Conservation (phyloP, 78 protist genomes). For the Isochrysis galbana region DNA sequence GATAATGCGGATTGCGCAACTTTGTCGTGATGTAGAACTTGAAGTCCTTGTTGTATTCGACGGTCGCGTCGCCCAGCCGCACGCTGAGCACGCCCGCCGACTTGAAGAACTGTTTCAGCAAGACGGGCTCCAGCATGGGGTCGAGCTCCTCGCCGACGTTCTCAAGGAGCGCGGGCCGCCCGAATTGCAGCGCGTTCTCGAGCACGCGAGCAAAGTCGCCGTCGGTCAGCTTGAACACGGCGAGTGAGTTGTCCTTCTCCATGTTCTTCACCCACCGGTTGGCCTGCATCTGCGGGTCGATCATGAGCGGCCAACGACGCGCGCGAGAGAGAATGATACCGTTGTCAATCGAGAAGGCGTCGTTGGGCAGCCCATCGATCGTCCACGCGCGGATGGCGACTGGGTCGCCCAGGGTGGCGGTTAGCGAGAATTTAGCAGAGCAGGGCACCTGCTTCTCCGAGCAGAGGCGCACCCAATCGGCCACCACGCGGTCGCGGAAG, state of each 20-base stretch:
- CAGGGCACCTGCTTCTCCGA: background rate
- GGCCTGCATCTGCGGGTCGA: conserved; percentile 82
- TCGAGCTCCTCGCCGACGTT: conserved; percentile 66
- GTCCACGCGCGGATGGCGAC: conserved; percentile 71
- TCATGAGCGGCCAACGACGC: conserved; percentile 79
- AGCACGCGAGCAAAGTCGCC: conserved; percentile 57
- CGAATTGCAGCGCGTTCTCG: conserved; percentile 65
- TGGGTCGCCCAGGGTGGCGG: conserved; percentile 62
- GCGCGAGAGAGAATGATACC: conserved; percentile 68
- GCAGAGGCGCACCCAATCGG: background rate
- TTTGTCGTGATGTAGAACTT: conserved; percentile 72
- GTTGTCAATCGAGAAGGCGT: conserved; percentile 76
- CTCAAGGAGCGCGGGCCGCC: conserved; percentile 62
- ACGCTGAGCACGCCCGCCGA: conserved; percentile 24
- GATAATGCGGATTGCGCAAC: conserved; percentile 67
- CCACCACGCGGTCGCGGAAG: conserved; percentile 8
- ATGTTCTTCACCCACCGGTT: conserved; percentile 66
- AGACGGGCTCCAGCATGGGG: conserved; percentile 56
- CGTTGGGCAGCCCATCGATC: conserved; percentile 81
- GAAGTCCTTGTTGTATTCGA: conserved; percentile 57
- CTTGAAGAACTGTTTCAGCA: conserved; percentile 50
- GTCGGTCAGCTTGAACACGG: conserved; percentile 69
- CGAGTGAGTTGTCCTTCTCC: conserved; percentile 37
- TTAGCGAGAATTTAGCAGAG: background rate
- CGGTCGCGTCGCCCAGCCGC: conserved; percentile 57